Percentiles rank a stretch among this genome's conserved stretches.
These are phyloP conservation scores for Phyllosticta citriasiana DNA, from an alignment of 2,329 filamentous ascomycete genomes.

Conservation along the genomic window DNA sequence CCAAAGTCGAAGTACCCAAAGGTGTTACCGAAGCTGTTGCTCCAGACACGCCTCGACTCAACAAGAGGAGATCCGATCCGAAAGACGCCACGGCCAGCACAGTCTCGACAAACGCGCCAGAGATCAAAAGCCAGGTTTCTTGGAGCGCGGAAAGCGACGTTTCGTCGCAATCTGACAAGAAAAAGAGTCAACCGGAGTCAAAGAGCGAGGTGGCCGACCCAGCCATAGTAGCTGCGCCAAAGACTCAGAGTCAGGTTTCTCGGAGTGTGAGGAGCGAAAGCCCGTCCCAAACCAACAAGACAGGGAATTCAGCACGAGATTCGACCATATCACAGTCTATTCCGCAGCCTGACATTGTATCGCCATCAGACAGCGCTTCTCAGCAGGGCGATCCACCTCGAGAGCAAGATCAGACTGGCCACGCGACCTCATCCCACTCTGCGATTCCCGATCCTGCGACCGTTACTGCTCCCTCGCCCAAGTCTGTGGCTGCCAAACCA, in stretches of 20 bases:
- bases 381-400: slow-evolving; percentile 3
- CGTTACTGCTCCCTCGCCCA: not conserved
- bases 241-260: not conserved
- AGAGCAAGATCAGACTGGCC: not conserved
- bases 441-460: not conserved
- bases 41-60: not conserved
- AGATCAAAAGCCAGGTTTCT: not conserved
- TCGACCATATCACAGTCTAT: not conserved
- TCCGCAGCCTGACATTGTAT: not conserved
- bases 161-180: not conserved
- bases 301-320: not conserved
- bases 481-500: not conserved
- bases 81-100: not conserved
- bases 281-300: not conserved
- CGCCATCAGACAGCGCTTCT: slow-evolving; percentile 4
- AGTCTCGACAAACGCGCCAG: not conserved
- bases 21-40: not conserved
- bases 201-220: not conserved
- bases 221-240: not conserved
- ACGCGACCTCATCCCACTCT: slow-evolving; percentile 1
- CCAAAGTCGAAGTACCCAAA: not conserved
- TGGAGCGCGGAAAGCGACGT: not conserved
- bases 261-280: not conserved
- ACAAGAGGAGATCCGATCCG: not conserved
- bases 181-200: not conserved